Evolutionary conservation across 2,329 filamentous ascomycete genomes (phyloP).

Genomic region (Trichoderma simmonsii): DNA sequence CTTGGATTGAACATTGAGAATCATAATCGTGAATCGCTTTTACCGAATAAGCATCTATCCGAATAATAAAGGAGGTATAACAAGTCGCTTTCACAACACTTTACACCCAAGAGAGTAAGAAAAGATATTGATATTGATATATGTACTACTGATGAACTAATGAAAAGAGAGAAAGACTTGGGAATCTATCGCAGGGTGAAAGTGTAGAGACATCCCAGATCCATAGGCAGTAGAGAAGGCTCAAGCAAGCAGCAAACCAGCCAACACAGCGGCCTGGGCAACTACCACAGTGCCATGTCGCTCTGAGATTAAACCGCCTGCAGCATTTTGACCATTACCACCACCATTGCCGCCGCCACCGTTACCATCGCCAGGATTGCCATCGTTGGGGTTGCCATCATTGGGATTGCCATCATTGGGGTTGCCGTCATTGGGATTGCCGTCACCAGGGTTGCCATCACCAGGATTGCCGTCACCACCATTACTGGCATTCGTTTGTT

Average conservation of each 20-base stretch:
- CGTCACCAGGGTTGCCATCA: slow-evolving; percentile 11
- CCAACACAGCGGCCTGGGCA: slow-evolving; percentile 28
- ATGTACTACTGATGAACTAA: background rate
- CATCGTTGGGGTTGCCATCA: background rate
- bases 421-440: background rate
- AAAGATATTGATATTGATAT: background rate
- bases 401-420: background rate
- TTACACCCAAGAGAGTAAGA: background rate
- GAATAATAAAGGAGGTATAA: background rate
- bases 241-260: slow-evolving; percentile 30
- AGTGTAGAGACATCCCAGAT: background rate
- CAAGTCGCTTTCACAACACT: background rate
- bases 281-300: slow-evolving; percentile 26
- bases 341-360: background rate
- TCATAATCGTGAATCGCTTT: background rate
- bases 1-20: background rate
- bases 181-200: background rate
- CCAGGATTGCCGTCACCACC: background rate
- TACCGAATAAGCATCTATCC: background rate
- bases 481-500: slow-evolving; percentile 16
- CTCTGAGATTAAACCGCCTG: slow-evolving; percentile 23
- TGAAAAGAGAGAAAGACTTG: background rate
- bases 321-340: slow-evolving; percentile 6
- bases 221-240: background rate
- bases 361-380: slow-evolving; percentile 10